Evolutionary conservation across 208 protist genomes (phyloP).

Genomic region (Balamuthia mandrillaris): DNA sequence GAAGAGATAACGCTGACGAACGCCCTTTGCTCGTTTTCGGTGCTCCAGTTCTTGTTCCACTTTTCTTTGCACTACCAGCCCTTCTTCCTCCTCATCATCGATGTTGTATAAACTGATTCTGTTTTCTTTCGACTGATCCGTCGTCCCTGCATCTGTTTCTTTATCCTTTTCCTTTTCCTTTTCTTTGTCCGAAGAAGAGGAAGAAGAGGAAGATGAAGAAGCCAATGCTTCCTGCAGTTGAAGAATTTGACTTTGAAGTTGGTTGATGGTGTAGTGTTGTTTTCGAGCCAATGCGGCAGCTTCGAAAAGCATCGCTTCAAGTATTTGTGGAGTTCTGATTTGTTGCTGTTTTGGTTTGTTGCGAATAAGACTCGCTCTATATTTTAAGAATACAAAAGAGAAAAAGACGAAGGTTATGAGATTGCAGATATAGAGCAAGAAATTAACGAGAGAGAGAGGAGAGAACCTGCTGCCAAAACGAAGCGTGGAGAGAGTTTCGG

Average conservation of each 20-base stretch:
- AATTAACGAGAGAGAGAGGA: not conserved
- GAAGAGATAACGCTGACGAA: not conserved
- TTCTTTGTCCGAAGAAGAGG: not conserved
- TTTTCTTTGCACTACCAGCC: not conserved
- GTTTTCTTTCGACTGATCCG: not conserved
- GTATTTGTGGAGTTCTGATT: not conserved
- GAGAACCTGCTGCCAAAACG: conserved; percentile 69
- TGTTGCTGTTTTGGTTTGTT: not conserved
- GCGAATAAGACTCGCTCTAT: not conserved
- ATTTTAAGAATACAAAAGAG: not conserved
- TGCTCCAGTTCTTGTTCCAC: not conserved
- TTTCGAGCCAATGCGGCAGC: not conserved
- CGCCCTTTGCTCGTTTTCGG: not conserved
- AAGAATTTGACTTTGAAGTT: not conserved
- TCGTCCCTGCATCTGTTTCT: too few relatives aligned
- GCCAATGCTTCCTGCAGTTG: not conserved
- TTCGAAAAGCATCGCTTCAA: not conserved
- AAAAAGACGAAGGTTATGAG: not conserved
- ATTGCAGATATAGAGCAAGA: not conserved
- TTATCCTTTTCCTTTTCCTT: too few relatives aligned
- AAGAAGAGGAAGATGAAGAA: not conserved
- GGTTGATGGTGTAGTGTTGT: not conserved
- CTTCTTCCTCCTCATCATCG: not conserved
- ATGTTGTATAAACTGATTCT: not conserved
- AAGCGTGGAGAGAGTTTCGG: conserved; percentile 79